Evolutionary conservation across 78 protist genomes (phyloP).

Genomic region (Dictyostelium brefeldianum): DNA sequence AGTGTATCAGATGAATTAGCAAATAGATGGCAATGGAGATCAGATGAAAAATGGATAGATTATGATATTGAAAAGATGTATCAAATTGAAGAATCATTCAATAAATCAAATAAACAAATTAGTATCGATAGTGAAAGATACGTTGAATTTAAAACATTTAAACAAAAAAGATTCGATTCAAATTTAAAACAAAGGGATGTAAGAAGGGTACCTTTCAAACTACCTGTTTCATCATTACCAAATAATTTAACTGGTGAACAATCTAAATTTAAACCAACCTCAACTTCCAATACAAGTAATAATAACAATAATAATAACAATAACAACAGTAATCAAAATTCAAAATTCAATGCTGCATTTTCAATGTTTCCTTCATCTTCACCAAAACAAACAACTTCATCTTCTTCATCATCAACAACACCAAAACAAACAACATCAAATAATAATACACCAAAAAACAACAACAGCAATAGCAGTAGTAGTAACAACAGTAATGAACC

Average conservation of each 20-base stretch:
- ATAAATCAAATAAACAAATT: background rate
- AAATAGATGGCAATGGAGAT: conserved; percentile 33
- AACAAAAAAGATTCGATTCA: conserved; percentile 40
- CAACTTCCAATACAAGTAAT: background rate
- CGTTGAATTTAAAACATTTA: background rate
- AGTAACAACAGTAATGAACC: conserved; percentile 5
- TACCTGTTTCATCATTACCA: background rate
- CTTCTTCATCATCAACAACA: background rate
- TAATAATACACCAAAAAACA: background rate
- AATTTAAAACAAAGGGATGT: conserved; percentile 15
- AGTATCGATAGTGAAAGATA: conserved; percentile 4
- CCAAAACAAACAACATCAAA: background rate
- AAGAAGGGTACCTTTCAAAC: conserved; percentile 17
- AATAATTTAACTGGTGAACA: conserved; percentile 1
- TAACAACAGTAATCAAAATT: background rate
- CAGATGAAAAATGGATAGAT: background rate
- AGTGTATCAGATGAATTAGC: background rate
- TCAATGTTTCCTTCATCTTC: background rate
- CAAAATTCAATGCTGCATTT: background rate
- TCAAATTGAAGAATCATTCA: conserved; percentile 10
- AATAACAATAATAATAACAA: background rate
- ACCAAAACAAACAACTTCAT: background rate
- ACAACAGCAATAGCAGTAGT: background rate
- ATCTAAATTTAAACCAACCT: conserved; percentile 6
- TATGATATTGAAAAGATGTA: conserved; percentile 35